phyloP scores from a whole-genome alignment of 805 yeast genomes.

The Candida morakotiae region DNA sequence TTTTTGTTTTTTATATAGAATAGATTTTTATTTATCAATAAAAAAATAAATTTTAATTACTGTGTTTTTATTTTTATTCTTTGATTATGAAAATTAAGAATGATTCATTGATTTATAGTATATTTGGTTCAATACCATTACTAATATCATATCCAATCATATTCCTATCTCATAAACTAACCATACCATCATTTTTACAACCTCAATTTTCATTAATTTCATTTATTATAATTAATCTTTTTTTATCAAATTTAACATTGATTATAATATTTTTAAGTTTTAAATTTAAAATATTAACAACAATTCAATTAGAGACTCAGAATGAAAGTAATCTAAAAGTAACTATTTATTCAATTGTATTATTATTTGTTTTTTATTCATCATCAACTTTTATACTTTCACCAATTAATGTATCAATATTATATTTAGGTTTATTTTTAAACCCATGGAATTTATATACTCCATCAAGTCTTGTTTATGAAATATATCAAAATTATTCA shows the following conservation, averaged over 20 bases:
- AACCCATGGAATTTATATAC: slow-evolving; percentile 28
- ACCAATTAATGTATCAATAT: slow-evolving; percentile 20
- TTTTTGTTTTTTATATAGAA: neutral
- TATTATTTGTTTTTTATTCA: slow-evolving; percentile 13
- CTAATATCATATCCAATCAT: slow-evolving; percentile 29
- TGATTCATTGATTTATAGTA: slow-evolving; percentile 2
- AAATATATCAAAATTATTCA: slow-evolving; percentile 14
- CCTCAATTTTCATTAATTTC: neutral
- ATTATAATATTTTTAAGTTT: neutral
- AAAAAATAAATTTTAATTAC: neutral
- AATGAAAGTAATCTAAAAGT: neutral
- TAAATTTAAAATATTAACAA: slow-evolving; percentile 3
- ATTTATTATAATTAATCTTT: slow-evolving; percentile 6
- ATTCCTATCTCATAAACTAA: slow-evolving; percentile 20
- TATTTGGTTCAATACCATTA: slow-evolving; percentile 29
- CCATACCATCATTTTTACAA: no score
- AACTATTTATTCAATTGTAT: neutral
- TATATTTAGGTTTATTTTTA: slow-evolving; percentile 26
- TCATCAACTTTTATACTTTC: slow-evolving; percentile 21
- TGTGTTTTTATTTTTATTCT: no score
- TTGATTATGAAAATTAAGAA: neutral
- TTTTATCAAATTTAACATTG: slow-evolving; percentile 2
- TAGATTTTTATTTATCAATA: no score
- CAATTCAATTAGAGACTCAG: neutral
- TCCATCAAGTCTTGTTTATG: slow-evolving; percentile 22